Conservation (phyloP, 495 filamentous ascomycete genomes). For the Pyrenula aspistea region DNA sequence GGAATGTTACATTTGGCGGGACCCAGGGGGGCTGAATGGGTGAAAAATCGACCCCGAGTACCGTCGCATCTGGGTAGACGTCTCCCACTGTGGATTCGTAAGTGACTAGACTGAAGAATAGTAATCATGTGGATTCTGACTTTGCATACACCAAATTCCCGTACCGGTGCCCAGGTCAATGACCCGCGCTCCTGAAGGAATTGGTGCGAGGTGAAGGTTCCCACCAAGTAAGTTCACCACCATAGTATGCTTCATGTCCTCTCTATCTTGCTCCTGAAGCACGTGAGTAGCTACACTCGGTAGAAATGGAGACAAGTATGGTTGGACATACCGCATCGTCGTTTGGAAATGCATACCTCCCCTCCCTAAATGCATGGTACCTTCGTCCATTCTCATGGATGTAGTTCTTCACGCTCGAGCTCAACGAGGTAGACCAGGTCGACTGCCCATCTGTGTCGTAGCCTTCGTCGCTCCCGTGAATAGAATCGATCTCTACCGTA, state of each 20-base stretch:
- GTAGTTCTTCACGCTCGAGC: conserved; percentile 12
- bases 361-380: conserved; percentile 14
- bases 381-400: conserved; percentile 18
- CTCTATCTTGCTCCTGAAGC: neutral
- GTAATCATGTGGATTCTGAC: conserved; percentile 13
- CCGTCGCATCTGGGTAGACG: neutral
- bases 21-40: conserved; percentile 24
- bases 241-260: neutral
- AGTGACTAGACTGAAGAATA: conserved; percentile 1
- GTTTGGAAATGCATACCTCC: conserved; percentile 9
- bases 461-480: neutral
- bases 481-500: neutral
- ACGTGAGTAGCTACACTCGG: neutral
- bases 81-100: conserved; percentile 23
- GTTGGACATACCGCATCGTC: neutral
- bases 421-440: conserved; percentile 6
- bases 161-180: conserved; percentile 15
- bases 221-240: conserved; percentile 21
- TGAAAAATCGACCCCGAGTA: conserved; percentile 16
- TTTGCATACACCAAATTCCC: conserved; percentile 42
- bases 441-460: neutral
- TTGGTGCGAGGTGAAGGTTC: conserved; percentile 32
- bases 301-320: too few relatives aligned
- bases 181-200: conserved; percentile 10
- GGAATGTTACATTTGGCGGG: conserved; percentile 37